Evolutionary conservation across 345 rosid species (phyloP), one percentile per base, ranked within the genome.

Genomic region (Sisymbrium altissimum): DNA sequence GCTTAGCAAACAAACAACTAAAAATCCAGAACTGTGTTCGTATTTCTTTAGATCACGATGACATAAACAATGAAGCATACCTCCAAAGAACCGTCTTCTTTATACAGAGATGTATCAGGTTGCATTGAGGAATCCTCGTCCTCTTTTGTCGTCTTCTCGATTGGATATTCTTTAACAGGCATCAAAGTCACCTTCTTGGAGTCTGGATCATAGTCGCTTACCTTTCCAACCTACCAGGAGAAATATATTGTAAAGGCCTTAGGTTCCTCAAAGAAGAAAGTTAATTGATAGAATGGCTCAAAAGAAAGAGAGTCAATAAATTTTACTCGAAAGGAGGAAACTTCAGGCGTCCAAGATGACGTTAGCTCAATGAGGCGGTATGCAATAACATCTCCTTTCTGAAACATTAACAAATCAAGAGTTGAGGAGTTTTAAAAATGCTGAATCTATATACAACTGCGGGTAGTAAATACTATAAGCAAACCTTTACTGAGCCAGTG

Each of bases 351-450:
- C 99, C 98, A 92, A 66, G 89, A 86, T 15, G 89, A 84, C 58
- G 98, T 83, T 41, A 96, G 83, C 84, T 96, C 96, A 78, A 96
- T 80, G 43, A 92, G 67, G 33, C 91, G 91, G 81, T 96, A 96
- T 21, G 99, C 98, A 54, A 96, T 84, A 27, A 90, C 78, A 78
- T 92, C 96, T 23, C 94, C 98, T 82, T 77, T 90, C 99, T 96
- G 89, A 83, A 84, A 74, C 55, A 63, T 66, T 48, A 4, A 46
- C 46, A 70, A 19, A 64, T 57, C 38, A 63, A 60, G 8, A 35
- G 38, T 38, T 46, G 61, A 45, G 4, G 59, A 70, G 36, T 27
- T 23, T n/a, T 9, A 4, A 9, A 29, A 38, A n/a, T 7, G 44
- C 25, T 38, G 52, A 21, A 30, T 21, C 64, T 40, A 48, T 49